Evolutionary conservation across 169 alveolate genomes (phyloP).

Genomic region (Neospora caninum): DNA sequence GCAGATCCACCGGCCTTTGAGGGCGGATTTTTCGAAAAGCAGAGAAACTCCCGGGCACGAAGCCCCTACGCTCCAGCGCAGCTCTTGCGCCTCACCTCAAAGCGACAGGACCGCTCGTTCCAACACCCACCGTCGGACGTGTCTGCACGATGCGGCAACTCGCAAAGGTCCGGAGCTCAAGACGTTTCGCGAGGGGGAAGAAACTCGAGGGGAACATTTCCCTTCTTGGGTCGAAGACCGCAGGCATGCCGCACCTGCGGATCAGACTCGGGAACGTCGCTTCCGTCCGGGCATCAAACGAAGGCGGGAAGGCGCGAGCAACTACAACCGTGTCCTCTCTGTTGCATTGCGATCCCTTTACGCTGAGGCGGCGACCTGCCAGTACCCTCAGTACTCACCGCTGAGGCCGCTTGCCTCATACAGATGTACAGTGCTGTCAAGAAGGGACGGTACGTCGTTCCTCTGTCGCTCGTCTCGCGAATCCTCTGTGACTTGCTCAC

Average conservation of each 20-base stretch:
- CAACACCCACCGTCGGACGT: not conserved
- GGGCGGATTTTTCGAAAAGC: not conserved
- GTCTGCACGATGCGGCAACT: not conserved
- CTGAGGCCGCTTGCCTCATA: not conserved
- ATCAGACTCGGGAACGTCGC: not conserved
- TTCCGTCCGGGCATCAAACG: not conserved
- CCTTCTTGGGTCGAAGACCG: not conserved
- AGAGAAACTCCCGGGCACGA: not conserved
- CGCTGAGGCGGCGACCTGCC: not conserved
- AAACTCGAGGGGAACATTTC: not conserved
- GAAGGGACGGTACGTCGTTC: not conserved
- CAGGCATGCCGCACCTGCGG: not conserved
- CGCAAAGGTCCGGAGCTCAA: not conserved
- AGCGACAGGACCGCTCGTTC: not conserved
- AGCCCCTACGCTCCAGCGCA: not conserved
- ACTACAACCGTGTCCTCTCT: not conserved
- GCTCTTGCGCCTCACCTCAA: not conserved
- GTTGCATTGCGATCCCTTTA: not conserved
- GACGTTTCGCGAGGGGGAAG: not conserved
- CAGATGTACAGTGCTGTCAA: not conserved
- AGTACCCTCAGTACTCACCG: not conserved
- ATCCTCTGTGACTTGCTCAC: not conserved
- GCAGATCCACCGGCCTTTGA: not conserved
- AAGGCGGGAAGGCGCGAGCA: not conserved
- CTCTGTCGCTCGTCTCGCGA: not conserved